These are phyloP conservation scores for Balansia obtecta DNA, from an alignment of 2,329 filamentous ascomycete genomes.

Conservation along the genomic window DNA sequence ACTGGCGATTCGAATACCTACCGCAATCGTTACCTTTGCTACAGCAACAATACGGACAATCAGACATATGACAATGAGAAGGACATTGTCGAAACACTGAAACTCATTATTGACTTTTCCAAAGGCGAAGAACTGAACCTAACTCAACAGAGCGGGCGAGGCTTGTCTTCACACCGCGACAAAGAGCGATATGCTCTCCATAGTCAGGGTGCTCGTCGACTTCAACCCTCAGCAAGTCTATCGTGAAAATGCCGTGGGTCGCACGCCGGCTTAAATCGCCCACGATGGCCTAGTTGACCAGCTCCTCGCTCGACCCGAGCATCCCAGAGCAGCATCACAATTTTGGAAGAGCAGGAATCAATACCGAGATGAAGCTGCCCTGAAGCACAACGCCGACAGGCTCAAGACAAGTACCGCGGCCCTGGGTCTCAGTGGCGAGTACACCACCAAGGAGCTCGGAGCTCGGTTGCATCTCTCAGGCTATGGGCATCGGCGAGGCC, in stretches of 20 bases:
- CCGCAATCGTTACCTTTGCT: conserved; percentile 7
- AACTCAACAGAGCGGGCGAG: conserved; percentile 51
- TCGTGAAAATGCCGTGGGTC: conserved; percentile 65
- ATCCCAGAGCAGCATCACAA: conserved; percentile 7
- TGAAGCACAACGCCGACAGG: conserved; percentile 10
- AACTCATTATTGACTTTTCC: conserved; percentile 41
- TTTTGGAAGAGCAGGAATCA: conserved; percentile 6
- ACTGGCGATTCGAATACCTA: conserved; percentile 4
- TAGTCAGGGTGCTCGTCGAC: conserved; percentile 36
- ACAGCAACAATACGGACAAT: conserved; percentile 3
- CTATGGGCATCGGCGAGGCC: conserved; percentile 15
- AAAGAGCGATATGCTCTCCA: conserved; percentile 20
- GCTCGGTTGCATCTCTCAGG: conserved; percentile 14
- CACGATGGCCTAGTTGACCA: conserved; percentile 37
- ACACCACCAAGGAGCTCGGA: conserved; percentile 14
- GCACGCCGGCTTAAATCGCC: conserved; percentile 58
- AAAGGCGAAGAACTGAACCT: conserved; percentile 42
- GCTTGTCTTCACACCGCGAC: conserved; percentile 50
- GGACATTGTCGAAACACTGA: conserved; percentile 29
- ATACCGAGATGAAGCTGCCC: conserved; percentile 1
- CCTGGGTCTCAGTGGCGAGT: conserved; percentile 17
- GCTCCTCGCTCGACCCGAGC: conserved; percentile 18
- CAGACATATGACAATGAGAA: conserved; percentile 14
- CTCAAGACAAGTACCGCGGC: conserved; percentile 10
- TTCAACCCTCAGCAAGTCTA: conserved; percentile 46